Base-by-base conservation (phyloP, 2,329 filamentous ascomycete species). In the Penicillium sp. region DNA sequence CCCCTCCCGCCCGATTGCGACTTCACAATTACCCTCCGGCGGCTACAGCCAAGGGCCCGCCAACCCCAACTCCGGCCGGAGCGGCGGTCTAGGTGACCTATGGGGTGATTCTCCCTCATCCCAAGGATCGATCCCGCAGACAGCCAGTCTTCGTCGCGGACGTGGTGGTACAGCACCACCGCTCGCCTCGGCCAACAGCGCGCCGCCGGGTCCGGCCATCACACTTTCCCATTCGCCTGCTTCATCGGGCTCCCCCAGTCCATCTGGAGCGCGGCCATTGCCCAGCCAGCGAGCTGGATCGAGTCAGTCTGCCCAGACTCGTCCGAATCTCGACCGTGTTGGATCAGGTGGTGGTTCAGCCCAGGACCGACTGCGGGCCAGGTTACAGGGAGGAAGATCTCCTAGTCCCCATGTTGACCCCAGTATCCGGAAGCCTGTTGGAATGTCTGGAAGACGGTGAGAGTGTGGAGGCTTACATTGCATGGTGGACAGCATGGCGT, bases 301-400 rank as follows among this genome's bases (percentile, higher is more conserved):
- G 70, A 90, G 91, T 71, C 90, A 94, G 78, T 84, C 73, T 66
- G 47, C 69, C 68, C 63, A 69, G 62, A 73, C 58, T 56, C 67
- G 59, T 65, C 76, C 58, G 61, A 75, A 60, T 15, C 49, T 70
- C 74, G 62, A 33, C 49, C 69, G 44, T 62, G 66, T 45, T 53
- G 70, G 31, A 62, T 67, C 49, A 35, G 68, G 73, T 38, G 54
- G 54, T 41, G 49, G 54, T n/a, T 79, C 61, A 72, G 91, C 91
- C 50, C 90, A 96, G 77, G 90, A 96, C 67, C 82, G 90, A 65
- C 79, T 97, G 66, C 90, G 91, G 70, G 90, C 92, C 68, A 81
- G 90, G 61, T 77, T 96, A 45, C 91, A 91, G 82, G 83, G 84
- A n/a, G 69, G 71, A 6, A 61, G 71, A 45, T 72, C 72, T 12